Percentiles rank a stretch among this genome's conserved stretches.
Evolutionary conservation across 2,329 filamentous ascomycete genomes (phyloP).

Genomic region (Endoconidiophora laricicola): DNA sequence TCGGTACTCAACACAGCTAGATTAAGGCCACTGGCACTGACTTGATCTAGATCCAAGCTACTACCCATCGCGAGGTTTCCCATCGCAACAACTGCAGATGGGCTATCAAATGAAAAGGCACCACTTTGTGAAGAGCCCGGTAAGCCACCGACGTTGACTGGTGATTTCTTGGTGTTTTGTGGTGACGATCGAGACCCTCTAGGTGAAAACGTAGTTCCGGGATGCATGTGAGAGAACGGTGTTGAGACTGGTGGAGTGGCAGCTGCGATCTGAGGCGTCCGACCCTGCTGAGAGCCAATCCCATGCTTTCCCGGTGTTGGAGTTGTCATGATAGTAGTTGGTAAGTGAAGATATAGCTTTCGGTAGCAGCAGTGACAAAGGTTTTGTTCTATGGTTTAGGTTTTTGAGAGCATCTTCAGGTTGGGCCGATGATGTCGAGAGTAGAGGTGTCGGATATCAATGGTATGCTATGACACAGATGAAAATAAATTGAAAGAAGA

Average conservation of each 20-base stretch:
- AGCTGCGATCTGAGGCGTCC: slow-evolving; percentile 32
- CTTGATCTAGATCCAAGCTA: slow-evolving; percentile 27
- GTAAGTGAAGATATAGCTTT: background rate
- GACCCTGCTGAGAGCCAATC: slow-evolving; percentile 24
- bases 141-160: slow-evolving; percentile 34
- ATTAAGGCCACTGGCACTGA: too few relatives aligned
- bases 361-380: background rate
- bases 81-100: slow-evolving; percentile 44
- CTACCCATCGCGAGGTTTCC: slow-evolving; percentile 39
- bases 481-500: too few relatives aligned
- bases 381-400: too few relatives aligned
- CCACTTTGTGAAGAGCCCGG: slow-evolving; percentile 19
- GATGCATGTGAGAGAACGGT: slow-evolving; percentile 41
- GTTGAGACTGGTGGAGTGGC: slow-evolving; percentile 47
- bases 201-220: slow-evolving; percentile 42
- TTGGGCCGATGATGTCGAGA: too few relatives aligned
- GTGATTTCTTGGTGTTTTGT: slow-evolving; percentile 47
- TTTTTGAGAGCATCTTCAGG: too few relatives aligned
- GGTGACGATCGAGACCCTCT: slow-evolving; percentile 42
- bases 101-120: slow-evolving; percentile 42
- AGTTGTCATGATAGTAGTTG: slow-evolving; percentile 26
- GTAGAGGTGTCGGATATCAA: too few relatives aligned
- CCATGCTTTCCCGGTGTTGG: slow-evolving; percentile 33
- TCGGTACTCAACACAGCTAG: slow-evolving; percentile 26
- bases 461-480: too few relatives aligned